A percentile compares a stretch with the other conserved stretches of the same genome.
Conservation (phyloP, 352 stramenopile species). For the Blastocystis sp. region DNA sequence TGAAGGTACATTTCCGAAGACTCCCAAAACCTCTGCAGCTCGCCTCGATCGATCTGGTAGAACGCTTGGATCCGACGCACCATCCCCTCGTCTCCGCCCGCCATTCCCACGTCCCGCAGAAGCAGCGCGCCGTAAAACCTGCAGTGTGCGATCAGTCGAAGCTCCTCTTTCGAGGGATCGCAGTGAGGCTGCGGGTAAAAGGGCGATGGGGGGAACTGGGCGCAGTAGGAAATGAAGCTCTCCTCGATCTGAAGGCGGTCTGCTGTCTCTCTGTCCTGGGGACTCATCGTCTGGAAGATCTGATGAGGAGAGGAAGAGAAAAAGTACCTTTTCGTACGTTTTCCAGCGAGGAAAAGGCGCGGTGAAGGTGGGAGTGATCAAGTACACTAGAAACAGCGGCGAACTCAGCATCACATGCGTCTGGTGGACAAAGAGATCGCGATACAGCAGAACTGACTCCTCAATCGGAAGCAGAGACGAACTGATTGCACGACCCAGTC, state of each 20-base stretch:
- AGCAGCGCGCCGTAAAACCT: constrained; percentile 31
- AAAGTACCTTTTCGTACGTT: not conserved
- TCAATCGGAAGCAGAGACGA: not conserved
- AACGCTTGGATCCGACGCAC: not conserved
- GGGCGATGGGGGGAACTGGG: not conserved
- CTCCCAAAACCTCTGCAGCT: constrained; percentile 56
- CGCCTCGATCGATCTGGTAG: not conserved
- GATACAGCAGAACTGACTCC: constrained; percentile 8
- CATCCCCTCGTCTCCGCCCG: not conserved
- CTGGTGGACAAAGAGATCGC: constrained; percentile 20
- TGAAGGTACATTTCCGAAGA: constrained; percentile 4
- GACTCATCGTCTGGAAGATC: not conserved
- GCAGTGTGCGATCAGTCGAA: not conserved
- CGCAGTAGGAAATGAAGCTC: not conserved
- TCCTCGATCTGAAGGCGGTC: constrained; percentile 1
- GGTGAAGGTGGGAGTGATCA: constrained; percentile 31
- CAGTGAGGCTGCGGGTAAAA: not conserved
- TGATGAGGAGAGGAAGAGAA: not conserved
- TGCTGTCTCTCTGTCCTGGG: not conserved
- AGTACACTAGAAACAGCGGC: constrained; percentile 18
- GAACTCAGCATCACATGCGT: not conserved
- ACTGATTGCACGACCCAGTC: constrained; percentile 23
- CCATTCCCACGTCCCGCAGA: not conserved
- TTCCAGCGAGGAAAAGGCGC: not conserved
- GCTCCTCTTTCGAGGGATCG: not conserved